Evolutionary conservation across 768 basidiomycete species (phyloP), one percentile per base, ranked within the genome.

Genomic region (Lactifluus rugatus): DNA sequence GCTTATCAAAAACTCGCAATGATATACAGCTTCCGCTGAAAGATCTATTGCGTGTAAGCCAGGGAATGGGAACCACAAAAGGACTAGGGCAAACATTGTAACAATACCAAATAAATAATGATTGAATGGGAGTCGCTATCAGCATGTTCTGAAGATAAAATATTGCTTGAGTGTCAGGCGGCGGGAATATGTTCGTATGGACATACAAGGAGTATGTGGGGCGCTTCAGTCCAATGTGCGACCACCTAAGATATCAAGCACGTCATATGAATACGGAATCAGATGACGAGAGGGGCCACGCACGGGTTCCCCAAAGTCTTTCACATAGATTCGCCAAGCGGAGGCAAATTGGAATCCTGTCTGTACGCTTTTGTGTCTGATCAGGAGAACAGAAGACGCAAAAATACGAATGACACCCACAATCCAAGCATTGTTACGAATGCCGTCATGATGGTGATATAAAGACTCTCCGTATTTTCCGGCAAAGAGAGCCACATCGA

Each of bases 341-440:
- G 57, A 54, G n/a, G 52, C 5, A 34, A 54, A 48, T 25, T 2
- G 54, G 10, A 49, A 9, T 5, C 23, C 47, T 17, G 52, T 59
- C 23, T 58, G 47, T 21, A 49, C 3, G 31, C 52, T 49, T n/a
- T 48, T 39, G 32, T 9, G 11, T 7, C 10, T 2, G 47, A 49
- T 54, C 52, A 54, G 47, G 23, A 54, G 1, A 44, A 16, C 28
- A 45, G 31, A 44, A 16, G 11, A 19, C n/a, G n/a, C 17, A 34
- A 23, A n/a, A 21, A 34, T 21, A 14, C 11, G 31, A 1, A 36
- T 32, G 41, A 42, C 21, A 14, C 52, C 2, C 47, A 49, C 52
- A 59, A 23, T 11, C 39, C 58, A 49, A 49, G 14, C 10, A 17
- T 34, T 16, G 52, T 54, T 44, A 44, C 32, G 34, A 59, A 59